Base-by-base conservation (phyloP, 2,329 filamentous ascomycete genomes). In the Ceratocystis ficicola region DNA sequence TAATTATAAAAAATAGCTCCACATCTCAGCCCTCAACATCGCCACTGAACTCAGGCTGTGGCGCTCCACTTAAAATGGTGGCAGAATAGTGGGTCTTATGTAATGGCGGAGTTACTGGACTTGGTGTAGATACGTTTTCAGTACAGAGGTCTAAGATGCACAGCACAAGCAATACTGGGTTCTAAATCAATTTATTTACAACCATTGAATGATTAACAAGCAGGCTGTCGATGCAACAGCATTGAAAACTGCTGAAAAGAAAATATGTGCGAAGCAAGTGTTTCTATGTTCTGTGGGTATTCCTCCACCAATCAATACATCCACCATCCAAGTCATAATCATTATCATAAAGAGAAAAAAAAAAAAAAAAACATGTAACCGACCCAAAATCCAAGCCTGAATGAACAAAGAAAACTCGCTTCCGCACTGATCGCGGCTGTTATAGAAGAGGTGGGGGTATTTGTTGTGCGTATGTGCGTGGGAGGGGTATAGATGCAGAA, bases 261-360 rank as follows among this genome's bases (percentile, higher is more conserved):
- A 25, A 66, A 57, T 59, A 59, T 59, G 55, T 59, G 55, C n/a
- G 55, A 59, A 59, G 55, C 28, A 66, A 65, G 55, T 68, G 55
- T 68, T 68, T 60, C 57, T 57, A 67, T 65, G 66, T 68, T 68
- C 66, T 50, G 61, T 63, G 66, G 66, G 66, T 68, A 68, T 67
- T 32, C 32, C 63, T 64, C 64, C 36, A 41, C 36, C 66, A 65
- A 65, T 60, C 55, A 50, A 32, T 59, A 32, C 30, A 60, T 22
- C 62, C 63, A 57, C 62, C 63, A 62, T 64, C 28, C 66, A 25
- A 68, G 44, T 63, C 64, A 61, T 68, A 63, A 67, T 67, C 60
- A 65, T 68, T 65, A 68, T 68, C 66, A 63, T 68, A 61, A 68
- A 63, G 48, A 52, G 62, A 64, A 59, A 59, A 52, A 63, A 64